A percentile compares a stretch with the other conserved stretches of the same genome.
These are phyloP conservation scores for Leccinum boreale DNA, from an alignment of 768 basidiomycete genomes.

Conservation along the genomic window DNA sequence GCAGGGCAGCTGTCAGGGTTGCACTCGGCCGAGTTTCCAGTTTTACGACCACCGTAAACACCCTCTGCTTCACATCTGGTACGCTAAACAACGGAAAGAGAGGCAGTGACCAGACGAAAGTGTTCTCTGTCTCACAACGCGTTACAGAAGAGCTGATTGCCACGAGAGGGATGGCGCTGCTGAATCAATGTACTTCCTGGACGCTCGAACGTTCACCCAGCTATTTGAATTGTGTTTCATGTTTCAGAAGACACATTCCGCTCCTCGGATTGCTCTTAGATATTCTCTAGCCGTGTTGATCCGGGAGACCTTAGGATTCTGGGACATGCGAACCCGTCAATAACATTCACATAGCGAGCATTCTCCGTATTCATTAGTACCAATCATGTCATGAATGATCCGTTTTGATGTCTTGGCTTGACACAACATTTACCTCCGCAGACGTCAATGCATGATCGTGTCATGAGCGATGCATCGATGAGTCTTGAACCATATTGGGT, in stretches of 20 bases:
- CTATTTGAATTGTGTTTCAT: slow-evolving; percentile 13
- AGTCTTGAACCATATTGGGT: slow-evolving; percentile 4
- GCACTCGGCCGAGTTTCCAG: neutral
- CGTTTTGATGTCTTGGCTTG: slow-evolving; percentile 24
- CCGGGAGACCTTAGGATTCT: slow-evolving; percentile 5
- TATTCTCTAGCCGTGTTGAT: neutral
- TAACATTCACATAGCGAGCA: neutral
- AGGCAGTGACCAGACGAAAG: neutral
- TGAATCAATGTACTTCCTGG: neutral
- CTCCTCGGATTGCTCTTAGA: neutral
- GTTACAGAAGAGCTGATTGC: neutral
- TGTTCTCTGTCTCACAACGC: slow-evolving; percentile 1
- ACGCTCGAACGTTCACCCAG: neutral
- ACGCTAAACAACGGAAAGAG: neutral
- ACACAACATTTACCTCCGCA: slow-evolving; percentile 49
- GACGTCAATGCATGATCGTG: neutral
- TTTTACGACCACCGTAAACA: slow-evolving; percentile 8
- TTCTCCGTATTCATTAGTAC: neutral
- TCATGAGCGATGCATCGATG: neutral
- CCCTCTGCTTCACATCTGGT: neutral
- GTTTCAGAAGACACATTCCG: slow-evolving; percentile 14
- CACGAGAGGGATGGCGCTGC: neutral
- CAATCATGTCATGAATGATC: neutral
- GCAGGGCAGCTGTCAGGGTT: neutral
- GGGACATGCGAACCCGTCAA: neutral